These are phyloP conservation scores for Curvularia spicifera DNA, from an alignment of 2,329 filamentous ascomycete genomes.

Conservation along the genomic window DNA sequence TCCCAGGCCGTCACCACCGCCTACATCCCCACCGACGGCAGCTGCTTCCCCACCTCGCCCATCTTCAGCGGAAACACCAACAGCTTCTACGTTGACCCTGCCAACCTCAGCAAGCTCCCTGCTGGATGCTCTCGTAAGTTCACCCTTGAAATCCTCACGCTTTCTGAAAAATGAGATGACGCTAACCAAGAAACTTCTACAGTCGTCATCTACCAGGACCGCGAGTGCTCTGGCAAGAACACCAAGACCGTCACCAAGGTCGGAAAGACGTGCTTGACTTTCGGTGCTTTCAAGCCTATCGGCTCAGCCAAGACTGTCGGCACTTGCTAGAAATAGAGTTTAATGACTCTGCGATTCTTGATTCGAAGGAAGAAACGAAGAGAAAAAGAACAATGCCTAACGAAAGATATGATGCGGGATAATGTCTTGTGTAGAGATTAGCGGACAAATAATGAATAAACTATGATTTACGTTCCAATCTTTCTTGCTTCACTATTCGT, in stretches of 20 bases:
- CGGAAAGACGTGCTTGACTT: conserved; percentile 15
- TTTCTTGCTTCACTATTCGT: too few relatives aligned
- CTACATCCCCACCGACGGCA: conserved; percentile 22
- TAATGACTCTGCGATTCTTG: neutral
- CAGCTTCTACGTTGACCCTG: conserved; percentile 6
- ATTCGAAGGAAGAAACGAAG: neutral
- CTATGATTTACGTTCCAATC: neutral
- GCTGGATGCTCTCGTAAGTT: conserved; percentile 23
- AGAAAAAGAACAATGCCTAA: neutral
- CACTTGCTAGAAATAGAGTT: conserved; percentile 10
- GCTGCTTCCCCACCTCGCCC: conserved; percentile 22
- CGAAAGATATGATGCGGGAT: neutral
- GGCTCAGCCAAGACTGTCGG: conserved; percentile 21
- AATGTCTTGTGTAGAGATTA: neutral
- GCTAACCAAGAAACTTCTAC: neutral
- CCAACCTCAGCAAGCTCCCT: conserved; percentile 10
- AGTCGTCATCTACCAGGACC: conserved; percentile 16
- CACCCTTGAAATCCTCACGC: neutral
- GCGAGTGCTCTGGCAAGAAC: conserved; percentile 6
- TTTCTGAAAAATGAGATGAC: neutral
- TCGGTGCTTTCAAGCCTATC: conserved; percentile 19
- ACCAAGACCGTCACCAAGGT: conserved; percentile 11
- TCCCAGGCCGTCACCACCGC: conserved; percentile 15
- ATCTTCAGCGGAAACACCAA: conserved; percentile 25
- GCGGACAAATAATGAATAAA: neutral